These are phyloP conservation scores for Arachnomyces sp. DNA, from an alignment of 2,329 filamentous ascomycete species.

Conservation along the genomic window DNA sequence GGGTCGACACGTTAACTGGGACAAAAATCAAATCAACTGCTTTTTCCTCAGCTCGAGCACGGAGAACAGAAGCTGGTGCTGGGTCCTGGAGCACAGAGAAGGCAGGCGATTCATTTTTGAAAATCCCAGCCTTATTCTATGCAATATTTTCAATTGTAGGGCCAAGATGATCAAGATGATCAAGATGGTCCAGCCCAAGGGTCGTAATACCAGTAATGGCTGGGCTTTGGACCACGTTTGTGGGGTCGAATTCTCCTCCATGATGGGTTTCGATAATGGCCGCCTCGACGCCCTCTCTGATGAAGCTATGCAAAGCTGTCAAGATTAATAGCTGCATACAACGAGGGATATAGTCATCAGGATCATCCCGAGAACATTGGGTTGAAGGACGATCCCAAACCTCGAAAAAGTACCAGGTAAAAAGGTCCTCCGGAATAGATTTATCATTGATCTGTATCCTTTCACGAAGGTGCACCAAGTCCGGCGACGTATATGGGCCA, in stretches of 20 bases:
- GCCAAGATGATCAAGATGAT: slow-evolving; percentile 58
- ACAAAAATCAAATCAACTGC: slow-evolving; percentile 42
- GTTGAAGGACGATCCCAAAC: slow-evolving; percentile 29
- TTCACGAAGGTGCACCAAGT: slow-evolving; percentile 26
- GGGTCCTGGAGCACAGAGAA: slow-evolving; percentile 51
- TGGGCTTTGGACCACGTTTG: slow-evolving; percentile 56
- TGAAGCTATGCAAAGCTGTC: slow-evolving; percentile 58
- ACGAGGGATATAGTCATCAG: slow-evolving; percentile 27
- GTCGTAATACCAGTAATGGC: slow-evolving; percentile 55
- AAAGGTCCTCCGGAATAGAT: slow-evolving; percentile 20
- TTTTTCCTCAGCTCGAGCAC: slow-evolving; percentile 48
- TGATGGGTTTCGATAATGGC: slow-evolving; percentile 62
- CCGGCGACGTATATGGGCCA: slow-evolving; percentile 23
- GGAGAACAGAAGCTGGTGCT: slow-evolving; percentile 41
- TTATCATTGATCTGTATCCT: slow-evolving; percentile 30
- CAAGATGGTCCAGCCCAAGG: slow-evolving; percentile 64
- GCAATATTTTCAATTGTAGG: slow-evolving; percentile 58
- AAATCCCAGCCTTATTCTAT: slow-evolving; percentile 68
- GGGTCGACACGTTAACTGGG: slow-evolving; percentile 8
- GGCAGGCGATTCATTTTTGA: slow-evolving; percentile 53
- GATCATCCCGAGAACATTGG: neutral
- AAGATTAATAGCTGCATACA: slow-evolving; percentile 54
- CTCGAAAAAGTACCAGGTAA: slow-evolving; percentile 24
- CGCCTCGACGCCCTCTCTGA: slow-evolving; percentile 54
- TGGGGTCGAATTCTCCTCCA: slow-evolving; percentile 62